A percentile compares a stretch with the other conserved stretches of the same genome.
Conservation (phyloP, 352 stramenopile genomes). For the Globisporangium yorkense region DNA sequence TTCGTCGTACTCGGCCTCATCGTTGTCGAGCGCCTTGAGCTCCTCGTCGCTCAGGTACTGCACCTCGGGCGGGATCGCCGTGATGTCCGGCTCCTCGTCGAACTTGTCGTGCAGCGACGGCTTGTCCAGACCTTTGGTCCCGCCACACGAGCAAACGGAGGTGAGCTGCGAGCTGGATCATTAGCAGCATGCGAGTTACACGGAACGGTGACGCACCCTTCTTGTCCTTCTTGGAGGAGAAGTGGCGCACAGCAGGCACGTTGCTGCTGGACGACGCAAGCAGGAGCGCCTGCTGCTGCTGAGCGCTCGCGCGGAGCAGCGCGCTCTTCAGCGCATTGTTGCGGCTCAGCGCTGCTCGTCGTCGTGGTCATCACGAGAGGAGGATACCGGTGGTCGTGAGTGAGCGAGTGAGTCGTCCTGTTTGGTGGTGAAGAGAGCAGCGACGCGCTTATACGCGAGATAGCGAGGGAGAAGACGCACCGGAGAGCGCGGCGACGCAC, state of each 20-base stretch:
- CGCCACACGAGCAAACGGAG: background rate
- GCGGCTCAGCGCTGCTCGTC: slow-evolving; percentile 11
- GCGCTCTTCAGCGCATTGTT: slow-evolving; percentile 15
- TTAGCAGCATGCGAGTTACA: no score
- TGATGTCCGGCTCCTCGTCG: slow-evolving; percentile 40
- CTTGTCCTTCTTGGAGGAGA: slow-evolving; percentile 60
- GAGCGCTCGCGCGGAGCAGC: slow-evolving; percentile 16
- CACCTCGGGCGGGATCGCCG: slow-evolving; percentile 48
- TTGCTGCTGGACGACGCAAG: slow-evolving; percentile 2
- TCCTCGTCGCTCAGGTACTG: slow-evolving; percentile 52
- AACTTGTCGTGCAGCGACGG: slow-evolving; percentile 55
- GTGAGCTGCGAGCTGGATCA: background rate
- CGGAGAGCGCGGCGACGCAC: slow-evolving; percentile 24
- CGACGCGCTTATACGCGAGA: background rate
- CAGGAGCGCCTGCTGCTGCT: slow-evolving; percentile 16
- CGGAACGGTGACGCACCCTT: slow-evolving; percentile 18
- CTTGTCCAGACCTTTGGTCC: slow-evolving; percentile 24
- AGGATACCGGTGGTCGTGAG: background rate
- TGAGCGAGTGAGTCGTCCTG: background rate
- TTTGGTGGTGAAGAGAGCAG: no score
- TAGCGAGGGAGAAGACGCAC: background rate
- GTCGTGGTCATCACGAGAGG: background rate
- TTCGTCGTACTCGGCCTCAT: slow-evolving; percentile 19
- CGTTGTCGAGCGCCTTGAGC: slow-evolving; percentile 19
- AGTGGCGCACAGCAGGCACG: slow-evolving; percentile 15